These are phyloP conservation scores for Austropuccinia psidii DNA, from an alignment of 1,284 basidiomycete species.

Conservation along the genomic window DNA sequence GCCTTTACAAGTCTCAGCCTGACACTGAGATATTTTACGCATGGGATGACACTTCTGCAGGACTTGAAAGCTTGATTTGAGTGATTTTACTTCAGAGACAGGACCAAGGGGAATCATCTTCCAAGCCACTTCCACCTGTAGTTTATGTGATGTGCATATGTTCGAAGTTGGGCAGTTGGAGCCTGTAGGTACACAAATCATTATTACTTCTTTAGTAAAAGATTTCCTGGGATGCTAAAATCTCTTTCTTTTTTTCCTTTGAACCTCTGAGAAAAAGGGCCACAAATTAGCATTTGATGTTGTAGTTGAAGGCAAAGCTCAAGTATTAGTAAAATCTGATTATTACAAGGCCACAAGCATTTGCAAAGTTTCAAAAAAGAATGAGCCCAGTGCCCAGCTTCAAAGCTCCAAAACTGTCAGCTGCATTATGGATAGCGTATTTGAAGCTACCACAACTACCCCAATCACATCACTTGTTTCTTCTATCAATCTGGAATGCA, in stretches of 20 bases:
- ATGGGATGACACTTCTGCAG: slow-evolving; percentile 36
- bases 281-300: slow-evolving; percentile 76
- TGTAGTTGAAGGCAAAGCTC: slow-evolving; percentile 77
- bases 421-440: slow-evolving; percentile 61
- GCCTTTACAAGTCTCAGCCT: slow-evolving; percentile 24
- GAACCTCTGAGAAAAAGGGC: slow-evolving; percentile 46
- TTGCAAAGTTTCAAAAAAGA: slow-evolving; percentile 64
- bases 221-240: background rate
- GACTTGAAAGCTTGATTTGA: slow-evolving; percentile 28
- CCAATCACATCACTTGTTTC: slow-evolving; percentile 63
- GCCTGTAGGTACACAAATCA: slow-evolving; percentile 67
- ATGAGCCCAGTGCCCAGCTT: slow-evolving; percentile 51
- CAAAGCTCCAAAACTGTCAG: slow-evolving; percentile 64
- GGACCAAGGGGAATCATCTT: slow-evolving; percentile 51
- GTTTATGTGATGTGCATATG: slow-evolving; percentile 65
- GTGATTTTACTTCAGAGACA: slow-evolving; percentile 23
- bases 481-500: slow-evolving; percentile 73
- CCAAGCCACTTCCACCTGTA: slow-evolving; percentile 12
- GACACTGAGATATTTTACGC: slow-evolving; percentile 27
- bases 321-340: slow-evolving; percentile 76
- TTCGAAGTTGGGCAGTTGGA: slow-evolving; percentile 92
- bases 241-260: too few relatives aligned
- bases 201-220: background rate
- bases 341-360: slow-evolving; percentile 79
- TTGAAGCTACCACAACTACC: slow-evolving; percentile 75